phyloP scores from a whole-genome alignment of 176 grass and related monocot species.

The Pontederia crassipes region DNA sequence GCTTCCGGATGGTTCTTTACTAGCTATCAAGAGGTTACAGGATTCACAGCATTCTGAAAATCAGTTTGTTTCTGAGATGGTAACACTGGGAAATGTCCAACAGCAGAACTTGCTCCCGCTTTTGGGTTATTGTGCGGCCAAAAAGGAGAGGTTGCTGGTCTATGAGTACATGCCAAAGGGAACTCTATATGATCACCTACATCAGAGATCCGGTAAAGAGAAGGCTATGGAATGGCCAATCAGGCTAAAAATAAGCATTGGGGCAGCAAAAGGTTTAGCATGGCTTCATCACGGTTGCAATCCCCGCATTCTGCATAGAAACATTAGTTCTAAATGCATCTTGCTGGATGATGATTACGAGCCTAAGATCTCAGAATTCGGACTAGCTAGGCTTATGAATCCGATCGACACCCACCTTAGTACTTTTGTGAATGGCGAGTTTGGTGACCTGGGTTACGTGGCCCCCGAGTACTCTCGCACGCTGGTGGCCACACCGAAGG shows the following conservation, averaged over 20 bases:
- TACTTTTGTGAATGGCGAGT: slow-evolving; percentile 85
- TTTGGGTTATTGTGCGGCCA: slow-evolving; percentile 82
- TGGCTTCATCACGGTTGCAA: slow-evolving; percentile 98
- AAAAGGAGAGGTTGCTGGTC: slow-evolving; percentile 81
- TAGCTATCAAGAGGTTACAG: slow-evolving; percentile 86
- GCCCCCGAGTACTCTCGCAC: slow-evolving; percentile 77
- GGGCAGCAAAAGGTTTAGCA: slow-evolving; percentile 59
- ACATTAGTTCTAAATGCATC: slow-evolving; percentile 95
- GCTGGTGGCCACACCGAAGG: slow-evolving; percentile 87
- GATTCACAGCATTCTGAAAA: slow-evolving; percentile 67
- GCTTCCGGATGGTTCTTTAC: slow-evolving; percentile 72
- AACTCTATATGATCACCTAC: slow-evolving; percentile 56
- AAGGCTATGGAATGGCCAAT: slow-evolving; percentile 48
- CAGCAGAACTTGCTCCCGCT: slow-evolving; percentile 77
- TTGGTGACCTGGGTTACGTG: slow-evolving; percentile 86
- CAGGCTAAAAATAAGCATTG: slow-evolving; percentile 82
- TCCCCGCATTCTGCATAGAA: slow-evolving; percentile 79
- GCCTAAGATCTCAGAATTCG: slow-evolving; percentile 92
- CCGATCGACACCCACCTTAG: slow-evolving; percentile 85
- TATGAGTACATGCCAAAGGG: slow-evolving; percentile 72
- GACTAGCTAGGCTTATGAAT: slow-evolving; percentile 97
- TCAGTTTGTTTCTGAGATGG: slow-evolving; percentile 88
- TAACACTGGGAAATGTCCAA: slow-evolving; percentile 52
- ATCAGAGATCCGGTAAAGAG: slow-evolving; percentile 21
- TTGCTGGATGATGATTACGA: slow-evolving; percentile 71